Evolutionary conservation across 805 yeast genomes (phyloP), one percentile per base, ranked within the genome.

Genomic region (Kuraishia hungarica): DNA sequence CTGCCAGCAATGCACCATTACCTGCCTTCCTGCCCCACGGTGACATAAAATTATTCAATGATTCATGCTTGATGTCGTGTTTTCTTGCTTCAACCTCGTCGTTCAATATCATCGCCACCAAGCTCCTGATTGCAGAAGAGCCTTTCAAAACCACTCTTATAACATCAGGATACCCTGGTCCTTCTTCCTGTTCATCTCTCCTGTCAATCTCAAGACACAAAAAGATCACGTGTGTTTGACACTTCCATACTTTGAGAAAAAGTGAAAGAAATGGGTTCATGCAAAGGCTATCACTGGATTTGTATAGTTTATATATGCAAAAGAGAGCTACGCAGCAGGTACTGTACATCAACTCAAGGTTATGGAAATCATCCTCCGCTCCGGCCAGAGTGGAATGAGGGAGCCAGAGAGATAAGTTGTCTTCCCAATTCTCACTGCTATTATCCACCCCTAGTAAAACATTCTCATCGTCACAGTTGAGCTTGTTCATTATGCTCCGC

Each of bases 1-100:
- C 89, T 2, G 81, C 76, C 61, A 69, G 73, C 29, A 86, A 64
- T 0, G 86, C 76, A 2, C 93, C 92, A 53, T 77, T 77, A 21
- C 84, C 81, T 21, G 76, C 66, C 55, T 80, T 77, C 57, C 92
- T 72, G 1, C 85, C 87, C 68, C 82, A 78, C 1, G 92, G 91
- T 21, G 84, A 82, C 74, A 82, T 75, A 62, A 83, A 86, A 54
- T 82, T 76, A 43, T 78, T 66, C 23, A 86, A 71, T 10, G 88
- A 75, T 60, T 82, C 83, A 60, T 81, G 83, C 54, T 75, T 69
- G 24, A 84, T 69, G 64, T 87, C 94, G 61, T 83, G 86, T 20
- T 62, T 62, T 54, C 80, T 65, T 20, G 61, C 61, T 0, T 66
- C 69, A 21, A 73, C 66, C 54, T 78, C 74, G 50, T 75, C 77